Evolutionary conservation across 2,329 filamentous ascomycete genomes (phyloP).

Genomic region (Chrysoporthe deuterocubensis): DNA sequence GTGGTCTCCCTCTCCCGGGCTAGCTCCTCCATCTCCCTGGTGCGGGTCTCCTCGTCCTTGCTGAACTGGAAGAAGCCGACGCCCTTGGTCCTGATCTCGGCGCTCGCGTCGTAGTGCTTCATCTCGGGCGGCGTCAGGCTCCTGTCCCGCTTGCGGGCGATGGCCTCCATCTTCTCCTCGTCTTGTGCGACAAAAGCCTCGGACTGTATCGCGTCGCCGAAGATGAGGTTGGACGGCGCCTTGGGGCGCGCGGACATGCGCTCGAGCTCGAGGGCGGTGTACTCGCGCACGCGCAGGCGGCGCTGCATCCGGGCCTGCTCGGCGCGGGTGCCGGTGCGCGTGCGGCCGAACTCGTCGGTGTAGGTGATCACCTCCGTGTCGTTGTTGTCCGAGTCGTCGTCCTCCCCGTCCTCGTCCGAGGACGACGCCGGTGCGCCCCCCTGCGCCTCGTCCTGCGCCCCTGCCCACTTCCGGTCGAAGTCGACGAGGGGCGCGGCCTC

Average conservation of each 20-base stretch:
- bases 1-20: slow-evolving; percentile 70
- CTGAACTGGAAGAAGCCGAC: slow-evolving; percentile 93
- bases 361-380: slow-evolving; percentile 77
- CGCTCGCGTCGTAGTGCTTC: slow-evolving; percentile 82
- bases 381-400: slow-evolving; percentile 42
- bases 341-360: slow-evolving; percentile 90
- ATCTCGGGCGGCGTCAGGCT: slow-evolving; percentile 79
- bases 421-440: not conserved
- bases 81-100: slow-evolving; percentile 85
- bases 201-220: slow-evolving; percentile 83
- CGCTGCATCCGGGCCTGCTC: slow-evolving; percentile 69
- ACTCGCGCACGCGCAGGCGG: slow-evolving; percentile 53
- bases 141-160: slow-evolving; percentile 78
- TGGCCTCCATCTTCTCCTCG: slow-evolving; percentile 72
- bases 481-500: slow-evolving; percentile 76
- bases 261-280: slow-evolving; percentile 65
- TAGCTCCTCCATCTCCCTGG: slow-evolving; percentile 75
- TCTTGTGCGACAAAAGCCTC: slow-evolving; percentile 81
- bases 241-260: slow-evolving; percentile 69
- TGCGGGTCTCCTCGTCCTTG: slow-evolving; percentile 68
- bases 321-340: slow-evolving; percentile 70
- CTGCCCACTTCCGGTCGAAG: slow-evolving; percentile 95
- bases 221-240: slow-evolving; percentile 74
- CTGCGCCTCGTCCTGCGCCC: slow-evolving; percentile 52
- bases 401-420: slow-evolving; percentile 45